These are phyloP conservation scores for Fagopyrum tataricum DNA, from an alignment of 148 eudicot genomes.

Conservation along the genomic window DNA sequence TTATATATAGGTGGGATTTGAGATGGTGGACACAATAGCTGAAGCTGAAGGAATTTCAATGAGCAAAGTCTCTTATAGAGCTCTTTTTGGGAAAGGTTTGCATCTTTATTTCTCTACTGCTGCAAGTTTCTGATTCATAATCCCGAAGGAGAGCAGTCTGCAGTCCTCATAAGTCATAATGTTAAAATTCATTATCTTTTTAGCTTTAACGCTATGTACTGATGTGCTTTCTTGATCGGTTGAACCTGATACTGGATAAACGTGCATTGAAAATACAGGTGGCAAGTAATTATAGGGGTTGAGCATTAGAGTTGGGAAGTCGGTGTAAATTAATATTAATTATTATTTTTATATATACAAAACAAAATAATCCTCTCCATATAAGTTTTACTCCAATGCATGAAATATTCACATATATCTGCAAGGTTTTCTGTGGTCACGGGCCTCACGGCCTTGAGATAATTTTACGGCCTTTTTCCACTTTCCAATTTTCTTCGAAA, in stretches of 20 bases:
- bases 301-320: neutral
- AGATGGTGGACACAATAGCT: conserved; percentile 78
- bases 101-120: neutral
- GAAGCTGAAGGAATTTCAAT: conserved; percentile 83
- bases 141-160: neutral
- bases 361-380: neutral
- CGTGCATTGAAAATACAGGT: neutral
- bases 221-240: neutral
- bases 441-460: too few relatives aligned
- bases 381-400: neutral
- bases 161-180: neutral
- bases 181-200: neutral
- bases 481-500: neutral
- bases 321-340: too few relatives aligned
- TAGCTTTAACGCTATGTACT: neutral
- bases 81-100: conserved; percentile 74
- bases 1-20: conserved; percentile 70
- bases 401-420: too few relatives aligned
- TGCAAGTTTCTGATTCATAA: neutral
- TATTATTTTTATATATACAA: too few relatives aligned
- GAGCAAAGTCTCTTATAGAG: conserved; percentile 58
- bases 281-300: neutral
- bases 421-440: too few relatives aligned
- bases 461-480: too few relatives aligned
- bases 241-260: neutral